Base-by-base conservation (phyloP, 83 land plant genomes). In the Picea abies region DNA sequence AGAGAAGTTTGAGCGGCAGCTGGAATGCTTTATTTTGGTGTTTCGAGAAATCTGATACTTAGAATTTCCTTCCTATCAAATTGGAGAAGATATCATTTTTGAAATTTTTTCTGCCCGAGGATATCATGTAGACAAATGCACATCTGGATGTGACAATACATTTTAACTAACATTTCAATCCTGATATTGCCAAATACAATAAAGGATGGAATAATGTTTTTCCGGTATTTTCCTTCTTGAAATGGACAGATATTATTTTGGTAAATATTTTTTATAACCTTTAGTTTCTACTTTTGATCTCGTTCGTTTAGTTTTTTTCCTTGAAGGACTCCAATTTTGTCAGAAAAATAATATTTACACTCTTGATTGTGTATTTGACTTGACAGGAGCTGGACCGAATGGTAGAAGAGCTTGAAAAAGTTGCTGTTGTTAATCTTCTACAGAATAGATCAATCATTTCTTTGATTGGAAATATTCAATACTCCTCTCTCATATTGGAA, bases 401-500 rank as follows among this genome's bases (percentile, higher is more conserved):
- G 83, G 89, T 91, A 52, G 90, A 88, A 80, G 96, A 97, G 85
- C 90, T 97, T 12, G 90, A 91, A 63, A 90, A 94, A 81, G 90
- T 96, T 82, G 94, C 99, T 26, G 91, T 91, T 61, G 98, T 97
- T 56, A 89, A 96, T 76, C 96, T 97, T 64, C 84, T 96, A 41
- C 93, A 94, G 85, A 84, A 92, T 29, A 88, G 96, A 79, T 91
- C 99, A 26, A 97, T 97, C 41, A 94, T 97, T 60, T 96, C 99
- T 83, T 92, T 97, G 37, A 97, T 96, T 81, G 96, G 99, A 63
- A 97, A 97, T 87, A 94, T 96, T 22, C 93, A 96, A 86, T 83
- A 90, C 32, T 96, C 98, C 14, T 97, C 99, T 9, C 79, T 92
- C 72, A 92, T 97, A 79, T 87, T 97, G 62, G 99, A 97, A 70